Base-by-base conservation (phyloP, 345 rosid genomes). In the Dimocarpus longan region DNA sequence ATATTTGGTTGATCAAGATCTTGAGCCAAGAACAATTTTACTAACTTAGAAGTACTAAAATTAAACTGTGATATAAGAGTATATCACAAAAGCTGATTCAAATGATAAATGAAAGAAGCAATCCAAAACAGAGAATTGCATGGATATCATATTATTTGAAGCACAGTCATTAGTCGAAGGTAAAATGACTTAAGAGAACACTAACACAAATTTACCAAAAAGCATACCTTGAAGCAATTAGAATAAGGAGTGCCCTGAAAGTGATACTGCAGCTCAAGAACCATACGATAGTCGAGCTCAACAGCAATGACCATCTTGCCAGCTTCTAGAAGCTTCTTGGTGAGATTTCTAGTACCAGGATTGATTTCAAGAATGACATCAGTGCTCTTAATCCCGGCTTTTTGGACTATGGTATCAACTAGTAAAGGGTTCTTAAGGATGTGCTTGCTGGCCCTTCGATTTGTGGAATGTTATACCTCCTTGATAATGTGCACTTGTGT, bases 261-360 rank as follows among this genome's bases (percentile, higher is more conserved):
- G 9, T 97, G 93, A 60, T 95, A 98, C 62, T 91, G 85, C 70
- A 95, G 92, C 87, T 95, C 97, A 74, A 92, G 98, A 80, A 95
- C 97, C 98, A 95, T 93, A 48, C 97, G 97, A 46, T 93, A 78
- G 80, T 95, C 98, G 43, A 95, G 89, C 72, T 95, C 98, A 39
- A 95, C 81, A n/a, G 97, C 98, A 79, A 91, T 83, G 56, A 93
- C 97, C 80, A 79, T 81, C 78, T 95, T 93, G 5, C 97, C 97
- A 37, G 92, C 94, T 82, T 95, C 95, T 6, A 93, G 90, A 76
- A 95, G 98, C 87, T 93, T 95, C 89, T 87, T 91, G 18, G 98
- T 95, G n/a, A 95, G 89, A 67, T 95, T 93, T 28, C 97, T 97
- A n/a, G 98, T 93, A 81, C 95, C 96, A 4, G 98, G 97, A 77